Conservation (phyloP, 2,329 filamentous ascomycete species). For the Scedosporium boydii region DNA sequence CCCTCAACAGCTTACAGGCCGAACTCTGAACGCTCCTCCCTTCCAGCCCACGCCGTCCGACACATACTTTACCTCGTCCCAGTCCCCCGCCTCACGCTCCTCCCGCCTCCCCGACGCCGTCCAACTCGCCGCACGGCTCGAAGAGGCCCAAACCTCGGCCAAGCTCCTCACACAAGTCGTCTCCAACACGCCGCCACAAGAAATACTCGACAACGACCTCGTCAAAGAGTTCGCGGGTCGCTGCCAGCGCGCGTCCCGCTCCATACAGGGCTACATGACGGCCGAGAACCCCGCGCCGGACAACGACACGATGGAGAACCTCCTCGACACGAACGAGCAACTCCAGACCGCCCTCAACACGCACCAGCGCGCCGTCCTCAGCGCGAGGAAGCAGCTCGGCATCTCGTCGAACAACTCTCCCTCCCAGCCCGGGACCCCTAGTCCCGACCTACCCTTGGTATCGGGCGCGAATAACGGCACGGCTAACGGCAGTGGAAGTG, state of each 20-base stretch:
- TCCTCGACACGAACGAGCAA: conserved; percentile 93
- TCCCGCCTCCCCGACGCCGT: conserved; percentile 53
- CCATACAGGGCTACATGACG: conserved; percentile 79
- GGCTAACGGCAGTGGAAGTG: not conserved
- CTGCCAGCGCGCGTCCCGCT: conserved; percentile 69
- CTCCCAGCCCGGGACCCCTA: conserved; percentile 19
- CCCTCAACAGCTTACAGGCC: conserved; percentile 2
- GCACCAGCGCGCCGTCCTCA: conserved; percentile 72
- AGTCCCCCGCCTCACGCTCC: conserved; percentile 33
- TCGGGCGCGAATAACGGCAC: conserved; percentile 9
- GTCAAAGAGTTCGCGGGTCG: conserved; percentile 86
- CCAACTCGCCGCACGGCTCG: conserved; percentile 73
- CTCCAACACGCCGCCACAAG: conserved; percentile 68
- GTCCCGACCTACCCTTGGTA: conserved; percentile 18
- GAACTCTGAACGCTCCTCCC: not conserved
- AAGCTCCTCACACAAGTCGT: conserved; percentile 88
- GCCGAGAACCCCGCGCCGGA: conserved; percentile 72
- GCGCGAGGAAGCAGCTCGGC: conserved; percentile 47
- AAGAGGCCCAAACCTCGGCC: conserved; percentile 84
- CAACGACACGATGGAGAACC: conserved; percentile 83
- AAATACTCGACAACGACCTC: conserved; percentile 75
- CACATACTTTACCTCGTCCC: conserved; percentile 48
- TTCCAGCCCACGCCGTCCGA: conserved; percentile 18
- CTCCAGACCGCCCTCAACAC: conserved; percentile 72
- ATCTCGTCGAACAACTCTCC: conserved; percentile 17